These are phyloP conservation scores for Cryptococcus sp. DNA, from an alignment of 1,284 basidiomycete species.

Conservation along the genomic window DNA sequence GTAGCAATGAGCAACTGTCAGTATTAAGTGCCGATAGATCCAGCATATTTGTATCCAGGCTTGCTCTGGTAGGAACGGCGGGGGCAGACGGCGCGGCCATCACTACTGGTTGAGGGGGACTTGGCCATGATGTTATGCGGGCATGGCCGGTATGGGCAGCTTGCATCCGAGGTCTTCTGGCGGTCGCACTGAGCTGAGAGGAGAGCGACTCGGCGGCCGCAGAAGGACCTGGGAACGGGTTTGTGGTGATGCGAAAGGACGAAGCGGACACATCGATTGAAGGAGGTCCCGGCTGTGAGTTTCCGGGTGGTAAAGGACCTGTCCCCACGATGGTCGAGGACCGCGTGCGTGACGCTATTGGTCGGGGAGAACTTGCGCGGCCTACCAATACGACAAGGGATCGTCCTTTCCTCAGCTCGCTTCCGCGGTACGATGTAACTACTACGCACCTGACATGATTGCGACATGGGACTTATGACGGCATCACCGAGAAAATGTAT, in stretches of 20 bases:
- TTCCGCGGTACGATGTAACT: no score
- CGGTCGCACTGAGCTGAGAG: constrained; percentile 9
- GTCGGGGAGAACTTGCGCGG: constrained; percentile 14
- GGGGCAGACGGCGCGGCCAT: constrained; percentile 25
- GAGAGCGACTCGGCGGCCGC: constrained; percentile 18
- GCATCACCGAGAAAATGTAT: no score
- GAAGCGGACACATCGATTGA: constrained; percentile 23
- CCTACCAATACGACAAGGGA: background rate
- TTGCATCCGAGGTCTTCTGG: constrained; percentile 13
- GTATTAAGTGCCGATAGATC: constrained; percentile 13
- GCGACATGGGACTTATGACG: no score
- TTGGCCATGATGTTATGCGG: constrained; percentile 29
- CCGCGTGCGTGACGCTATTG: constrained; percentile 21
- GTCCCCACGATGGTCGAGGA: constrained; percentile 42
- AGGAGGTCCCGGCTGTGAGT: constrained; percentile 19
- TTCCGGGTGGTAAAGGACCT: constrained; percentile 15
- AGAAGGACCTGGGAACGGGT: constrained; percentile 11
- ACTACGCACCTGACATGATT: no score
- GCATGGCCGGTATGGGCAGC: constrained; percentile 20
- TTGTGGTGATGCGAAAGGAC: constrained; percentile 21
- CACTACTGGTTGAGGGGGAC: constrained; percentile 25
- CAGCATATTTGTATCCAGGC: constrained; percentile 15
- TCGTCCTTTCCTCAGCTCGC: no score
- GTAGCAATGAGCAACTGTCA: constrained; percentile 17
- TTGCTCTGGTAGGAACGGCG: constrained; percentile 20